Percentiles rank a stretch among this genome's conserved stretches.
Evolutionary conservation across 2,329 filamentous ascomycete species (phyloP).

Genomic region (Uncinocarpus reesii): DNA sequence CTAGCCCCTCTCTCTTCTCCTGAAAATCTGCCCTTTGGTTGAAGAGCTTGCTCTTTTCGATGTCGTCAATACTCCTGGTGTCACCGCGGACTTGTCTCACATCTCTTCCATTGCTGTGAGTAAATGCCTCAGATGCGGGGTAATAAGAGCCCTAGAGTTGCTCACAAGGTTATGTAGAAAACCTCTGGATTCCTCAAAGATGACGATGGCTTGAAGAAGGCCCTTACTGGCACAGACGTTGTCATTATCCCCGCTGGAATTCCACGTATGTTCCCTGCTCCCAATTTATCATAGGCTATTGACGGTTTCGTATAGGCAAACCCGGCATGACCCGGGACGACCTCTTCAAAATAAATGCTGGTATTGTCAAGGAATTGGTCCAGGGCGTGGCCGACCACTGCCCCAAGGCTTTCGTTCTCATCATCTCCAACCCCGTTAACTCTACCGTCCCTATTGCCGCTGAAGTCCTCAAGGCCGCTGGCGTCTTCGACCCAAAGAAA

Average conservation of each 20-base stretch:
- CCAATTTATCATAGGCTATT: neutral
- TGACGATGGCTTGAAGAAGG: conserved; percentile 69
- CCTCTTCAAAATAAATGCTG: conserved; percentile 99
- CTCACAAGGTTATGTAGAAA: conserved; percentile 46
- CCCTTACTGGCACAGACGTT: conserved; percentile 87
- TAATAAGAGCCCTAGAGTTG: neutral
- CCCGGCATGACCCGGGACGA: conserved; percentile 99
- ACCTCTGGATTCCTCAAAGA: conserved; percentile 82
- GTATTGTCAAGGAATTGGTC: conserved; percentile 89
- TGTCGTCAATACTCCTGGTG: conserved; percentile 97
- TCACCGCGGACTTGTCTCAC: conserved; percentile 91
- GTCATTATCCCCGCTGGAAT: conserved; percentile 97
- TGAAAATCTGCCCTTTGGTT: conserved; percentile 81
- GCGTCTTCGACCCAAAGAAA: conserved; percentile 87
- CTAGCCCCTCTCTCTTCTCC: conserved; percentile 87
- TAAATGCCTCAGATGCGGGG: conserved; percentile 23
- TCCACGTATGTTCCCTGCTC: conserved; percentile 58
- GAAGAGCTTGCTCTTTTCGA: conserved; percentile 95
- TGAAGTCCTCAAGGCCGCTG: conserved; percentile 87
- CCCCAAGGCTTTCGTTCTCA: conserved; percentile 86
- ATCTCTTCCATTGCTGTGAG: conserved; percentile 80
- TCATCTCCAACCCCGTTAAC: conserved; percentile 99
- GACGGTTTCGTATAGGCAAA: conserved; percentile 56
- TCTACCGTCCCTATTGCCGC: conserved; percentile 95
- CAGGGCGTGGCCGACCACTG: conserved; percentile 77